These are phyloP conservation scores for Auxenochlorella pyrenoidosa DNA, from an alignment of 139 green algal genomes.

Conservation along the genomic window DNA sequence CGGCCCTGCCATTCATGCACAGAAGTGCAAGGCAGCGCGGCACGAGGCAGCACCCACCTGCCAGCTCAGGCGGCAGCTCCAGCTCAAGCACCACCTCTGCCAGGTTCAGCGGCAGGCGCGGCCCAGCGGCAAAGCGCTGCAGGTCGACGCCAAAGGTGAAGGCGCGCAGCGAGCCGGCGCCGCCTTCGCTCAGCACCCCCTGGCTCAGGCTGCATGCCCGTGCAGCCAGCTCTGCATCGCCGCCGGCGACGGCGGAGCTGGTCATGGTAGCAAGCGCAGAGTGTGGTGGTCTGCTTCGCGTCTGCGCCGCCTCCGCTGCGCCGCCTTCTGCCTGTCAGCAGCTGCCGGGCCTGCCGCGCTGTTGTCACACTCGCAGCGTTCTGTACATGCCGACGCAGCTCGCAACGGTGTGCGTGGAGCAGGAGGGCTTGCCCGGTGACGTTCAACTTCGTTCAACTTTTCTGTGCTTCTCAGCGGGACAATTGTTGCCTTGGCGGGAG, in stretches of 20 bases:
- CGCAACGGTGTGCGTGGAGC: neutral
- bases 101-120: conserved; percentile 30
- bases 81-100: conserved; percentile 41
- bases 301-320: no score
- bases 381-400: no score
- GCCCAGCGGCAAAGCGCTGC: conserved; percentile 27
- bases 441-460: no score
- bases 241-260: no score
- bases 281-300: neutral
- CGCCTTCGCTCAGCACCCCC: conserved; percentile 1
- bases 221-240: neutral
- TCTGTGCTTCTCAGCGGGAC: no score
- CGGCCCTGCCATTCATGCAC: neutral
- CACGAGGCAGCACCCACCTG: conserved; percentile 13
- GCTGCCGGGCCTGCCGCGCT: neutral
- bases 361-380: neutral
- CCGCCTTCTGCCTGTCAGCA: neutral
- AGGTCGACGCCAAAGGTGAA: conserved; percentile 41
- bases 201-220: conserved; percentile 14
- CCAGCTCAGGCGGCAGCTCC: conserved; percentile 35
- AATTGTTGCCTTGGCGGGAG: no score
- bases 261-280: neutral
- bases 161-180: neutral
- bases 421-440: neutral
- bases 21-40: neutral